Conservation (phyloP, 352 stramenopile genomes). For the Aphanomyces cochlioides region DNA sequence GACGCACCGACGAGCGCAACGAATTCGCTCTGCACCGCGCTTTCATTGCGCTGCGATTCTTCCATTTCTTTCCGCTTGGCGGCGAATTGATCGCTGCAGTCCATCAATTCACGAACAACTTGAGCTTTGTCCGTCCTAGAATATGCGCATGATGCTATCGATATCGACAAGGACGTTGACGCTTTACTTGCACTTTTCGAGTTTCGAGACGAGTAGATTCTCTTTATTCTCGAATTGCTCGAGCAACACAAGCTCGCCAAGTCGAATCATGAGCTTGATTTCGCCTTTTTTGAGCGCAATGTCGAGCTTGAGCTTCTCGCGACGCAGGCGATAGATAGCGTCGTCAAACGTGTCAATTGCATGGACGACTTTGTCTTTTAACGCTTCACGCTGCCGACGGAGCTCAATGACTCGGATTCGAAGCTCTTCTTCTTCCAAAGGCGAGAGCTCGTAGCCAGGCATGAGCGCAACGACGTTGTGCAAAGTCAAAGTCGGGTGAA, state of each 20-base stretch:
- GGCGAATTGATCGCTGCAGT: constrained; percentile 69
- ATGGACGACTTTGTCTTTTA: constrained; percentile 61
- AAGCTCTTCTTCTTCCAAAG: constrained; percentile 46
- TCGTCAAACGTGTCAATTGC: constrained; percentile 80
- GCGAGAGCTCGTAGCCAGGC: neutral
- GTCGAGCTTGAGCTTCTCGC: constrained; percentile 81
- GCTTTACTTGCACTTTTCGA: constrained; percentile 64
- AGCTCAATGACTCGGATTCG: constrained; percentile 51
- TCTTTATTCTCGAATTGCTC: constrained; percentile 91
- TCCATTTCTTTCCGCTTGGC: constrained; percentile 79
- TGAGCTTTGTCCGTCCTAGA: constrained; percentile 67
- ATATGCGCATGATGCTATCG: neutral
- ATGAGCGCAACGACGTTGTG: neutral
- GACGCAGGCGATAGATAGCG: constrained; percentile 82
- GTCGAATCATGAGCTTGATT: constrained; percentile 82
- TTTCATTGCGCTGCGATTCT: constrained; percentile 63
- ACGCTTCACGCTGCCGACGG: constrained; percentile 58
- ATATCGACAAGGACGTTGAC: neutral
- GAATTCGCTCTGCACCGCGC: constrained; percentile 65
- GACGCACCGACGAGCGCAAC: constrained; percentile 50
- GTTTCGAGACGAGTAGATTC: constrained; percentile 78
- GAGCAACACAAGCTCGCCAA: constrained; percentile 82
- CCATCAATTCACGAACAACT: constrained; percentile 69
- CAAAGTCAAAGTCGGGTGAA: neutral
- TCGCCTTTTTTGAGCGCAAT: constrained; percentile 87